Conservation (phyloP, 208 protist genomes). For the Crithidia thermophila region DNA sequence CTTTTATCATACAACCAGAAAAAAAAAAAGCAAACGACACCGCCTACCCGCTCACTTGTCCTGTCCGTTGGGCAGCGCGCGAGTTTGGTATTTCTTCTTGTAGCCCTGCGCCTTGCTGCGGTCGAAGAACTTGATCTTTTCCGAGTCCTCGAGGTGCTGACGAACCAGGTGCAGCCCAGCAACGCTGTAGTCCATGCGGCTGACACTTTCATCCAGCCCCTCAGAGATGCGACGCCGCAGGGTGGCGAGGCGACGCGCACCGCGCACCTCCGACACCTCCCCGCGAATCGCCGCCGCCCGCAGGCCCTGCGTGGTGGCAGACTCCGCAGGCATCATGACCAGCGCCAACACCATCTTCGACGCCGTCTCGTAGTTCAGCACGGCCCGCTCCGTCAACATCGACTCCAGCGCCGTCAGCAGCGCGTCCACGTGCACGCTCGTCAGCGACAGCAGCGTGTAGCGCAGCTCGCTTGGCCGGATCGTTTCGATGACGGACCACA, state of each 20-base stretch:
- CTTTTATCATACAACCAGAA: background rate
- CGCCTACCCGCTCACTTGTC: slow-evolving; percentile 3
- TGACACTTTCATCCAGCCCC: slow-evolving; percentile 60
- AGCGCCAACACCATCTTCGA: slow-evolving; percentile 75
- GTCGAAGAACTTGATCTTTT: slow-evolving; percentile 82
- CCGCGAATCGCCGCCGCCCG: slow-evolving; percentile 57
- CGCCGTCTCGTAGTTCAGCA: slow-evolving; percentile 85
- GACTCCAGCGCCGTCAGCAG: slow-evolving; percentile 67
- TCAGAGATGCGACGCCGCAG: slow-evolving; percentile 67
- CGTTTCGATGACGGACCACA: slow-evolving; percentile 81
- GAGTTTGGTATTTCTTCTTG: slow-evolving; percentile 83
- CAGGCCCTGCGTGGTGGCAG: slow-evolving; percentile 27
- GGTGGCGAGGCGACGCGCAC: slow-evolving; percentile 55
- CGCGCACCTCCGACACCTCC: slow-evolving; percentile 65
- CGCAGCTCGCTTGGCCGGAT: slow-evolving; percentile 84
- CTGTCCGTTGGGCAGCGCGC: slow-evolving; percentile 31
- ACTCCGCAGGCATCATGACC: slow-evolving; percentile 45
- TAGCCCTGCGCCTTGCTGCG: slow-evolving; percentile 81
- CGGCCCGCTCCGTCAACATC: slow-evolving; percentile 64
- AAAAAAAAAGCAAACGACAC: background rate
- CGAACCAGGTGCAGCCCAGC: slow-evolving; percentile 73
- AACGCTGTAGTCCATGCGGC: slow-evolving; percentile 80
- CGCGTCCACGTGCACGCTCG: slow-evolving; percentile 83
- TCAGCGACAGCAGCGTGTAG: slow-evolving; percentile 79
- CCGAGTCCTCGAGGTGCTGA: slow-evolving; percentile 60